A percentile compares a stretch with the other conserved stretches of the same genome.
Conservation (phyloP, 192 early-diverging fungal species). For the Allomyces macrogynus region DNA sequence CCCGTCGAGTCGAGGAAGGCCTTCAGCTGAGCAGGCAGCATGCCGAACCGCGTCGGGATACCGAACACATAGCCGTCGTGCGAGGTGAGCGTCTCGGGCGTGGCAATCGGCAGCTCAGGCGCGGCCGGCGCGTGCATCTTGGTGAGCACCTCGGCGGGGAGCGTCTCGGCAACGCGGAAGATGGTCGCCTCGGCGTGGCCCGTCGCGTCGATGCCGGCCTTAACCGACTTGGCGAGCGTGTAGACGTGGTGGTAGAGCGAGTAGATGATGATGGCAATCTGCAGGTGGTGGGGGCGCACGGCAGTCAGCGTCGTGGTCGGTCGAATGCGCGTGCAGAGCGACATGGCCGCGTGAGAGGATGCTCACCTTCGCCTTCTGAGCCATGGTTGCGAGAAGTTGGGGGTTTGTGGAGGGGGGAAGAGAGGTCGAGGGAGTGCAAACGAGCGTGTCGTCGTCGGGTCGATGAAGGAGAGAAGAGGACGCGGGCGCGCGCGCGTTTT, state of each 20-base stretch:
- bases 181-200: slow-evolving; percentile 12
- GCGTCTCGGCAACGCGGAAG: slow-evolving; percentile 38
- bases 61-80: slow-evolving; percentile 38
- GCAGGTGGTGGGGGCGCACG: neutral
- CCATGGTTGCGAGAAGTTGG: no score
- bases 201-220: slow-evolving; percentile 40
- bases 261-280: slow-evolving; percentile 9
- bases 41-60: slow-evolving; percentile 44
- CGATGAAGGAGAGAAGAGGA: no score
- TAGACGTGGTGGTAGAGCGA: slow-evolving; percentile 8
- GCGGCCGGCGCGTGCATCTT: slow-evolving; percentile 31
- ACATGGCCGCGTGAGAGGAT: no score
- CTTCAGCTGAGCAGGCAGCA: slow-evolving; percentile 56
- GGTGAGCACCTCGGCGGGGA: slow-evolving; percentile 23
- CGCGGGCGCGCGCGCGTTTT: no score
- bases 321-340: no score
- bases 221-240: slow-evolving; percentile 10
- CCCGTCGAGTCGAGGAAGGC: slow-evolving; percentile 45
- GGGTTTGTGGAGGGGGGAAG: no score
- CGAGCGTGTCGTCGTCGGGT: no score
- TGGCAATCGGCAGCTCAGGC: slow-evolving; percentile 20
- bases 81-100: slow-evolving; percentile 13
- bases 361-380: no score
- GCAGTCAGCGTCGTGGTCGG: no score
- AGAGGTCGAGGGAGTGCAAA: no score